A percentile compares a stretch with the other conserved stretches of the same genome.
phyloP scores from a whole-genome alignment of 2,329 filamentous ascomycete genomes.

The Colletotrichum camelliae region DNA sequence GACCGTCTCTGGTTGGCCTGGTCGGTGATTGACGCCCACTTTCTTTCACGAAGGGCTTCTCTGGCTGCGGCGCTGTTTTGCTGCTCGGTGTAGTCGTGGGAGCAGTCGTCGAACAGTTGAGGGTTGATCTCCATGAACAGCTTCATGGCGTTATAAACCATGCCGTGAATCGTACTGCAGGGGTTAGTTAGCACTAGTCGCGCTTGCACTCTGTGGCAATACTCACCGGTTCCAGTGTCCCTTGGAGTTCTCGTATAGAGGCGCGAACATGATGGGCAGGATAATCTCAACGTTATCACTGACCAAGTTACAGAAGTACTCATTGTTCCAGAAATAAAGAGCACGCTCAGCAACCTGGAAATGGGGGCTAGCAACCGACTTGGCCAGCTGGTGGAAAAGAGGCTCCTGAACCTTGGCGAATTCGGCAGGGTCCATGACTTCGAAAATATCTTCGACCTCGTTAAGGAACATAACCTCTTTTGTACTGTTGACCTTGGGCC shows the following conservation, averaged over 20 bases:
- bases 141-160: conserved; percentile 99
- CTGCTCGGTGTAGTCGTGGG: conserved; percentile 95
- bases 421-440: conserved; percentile 98
- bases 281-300: conserved; percentile 99
- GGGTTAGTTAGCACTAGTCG: conserved; percentile 33
- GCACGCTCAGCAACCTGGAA: conserved; percentile 98
- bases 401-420: conserved; percentile 99
- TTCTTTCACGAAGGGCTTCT: conserved; percentile 80
- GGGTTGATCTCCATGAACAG: conserved; percentile 99
- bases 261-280: conserved; percentile 98
- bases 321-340: conserved; percentile 99
- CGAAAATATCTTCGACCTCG: conserved; percentile 98
- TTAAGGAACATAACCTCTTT: conserved; percentile 99
- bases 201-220: neutral
- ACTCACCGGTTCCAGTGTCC: conserved; percentile 97
- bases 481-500: conserved; percentile 99
- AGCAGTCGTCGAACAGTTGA: conserved; percentile 97
- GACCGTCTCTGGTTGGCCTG: conserved; percentile 75
- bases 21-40: conserved; percentile 87
- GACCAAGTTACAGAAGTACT: conserved; percentile 99
- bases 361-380: conserved; percentile 96
- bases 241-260: conserved; percentile 98
- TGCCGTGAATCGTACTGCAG: conserved; percentile 92
- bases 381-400: conserved; percentile 94
- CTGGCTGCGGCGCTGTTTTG: conserved; percentile 91